A percentile compares a stretch with the other conserved stretches of the same genome.
Conservation (phyloP, 1,139 yeast genomes). For the Pneumocystis carinii region DNA sequence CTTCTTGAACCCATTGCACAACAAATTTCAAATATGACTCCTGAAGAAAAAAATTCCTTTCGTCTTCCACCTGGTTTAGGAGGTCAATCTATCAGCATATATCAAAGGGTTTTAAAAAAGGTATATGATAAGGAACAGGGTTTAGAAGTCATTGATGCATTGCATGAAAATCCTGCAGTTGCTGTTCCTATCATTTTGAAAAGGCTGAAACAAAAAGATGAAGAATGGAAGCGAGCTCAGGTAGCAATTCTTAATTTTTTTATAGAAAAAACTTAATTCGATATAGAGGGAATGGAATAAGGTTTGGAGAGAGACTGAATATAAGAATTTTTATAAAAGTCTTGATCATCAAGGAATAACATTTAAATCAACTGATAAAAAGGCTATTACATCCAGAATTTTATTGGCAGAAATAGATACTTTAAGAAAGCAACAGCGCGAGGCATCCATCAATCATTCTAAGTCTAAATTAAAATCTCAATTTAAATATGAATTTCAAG, state of each 20-base stretch:
- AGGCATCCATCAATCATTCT: slow-evolving; percentile 67
- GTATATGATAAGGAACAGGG: slow-evolving; percentile 91
- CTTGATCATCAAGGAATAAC: slow-evolving; percentile 90
- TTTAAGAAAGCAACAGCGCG: slow-evolving; percentile 74
- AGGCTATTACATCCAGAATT: slow-evolving; percentile 75
- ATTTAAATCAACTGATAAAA: slow-evolving; percentile 91
- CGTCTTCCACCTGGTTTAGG: slow-evolving; percentile 88
- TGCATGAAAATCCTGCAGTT: slow-evolving; percentile 86
- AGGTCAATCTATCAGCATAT: slow-evolving; percentile 76
- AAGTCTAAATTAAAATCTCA: slow-evolving; percentile 72
- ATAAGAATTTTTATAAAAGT: slow-evolving; percentile 82
- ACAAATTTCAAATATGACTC: slow-evolving; percentile 81
- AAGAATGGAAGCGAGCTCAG: slow-evolving; percentile 96
- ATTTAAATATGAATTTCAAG: slow-evolving; percentile 50
- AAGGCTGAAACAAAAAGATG: slow-evolving; percentile 91
- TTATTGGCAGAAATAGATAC: slow-evolving; percentile 83
- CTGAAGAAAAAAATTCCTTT: slow-evolving; percentile 73
- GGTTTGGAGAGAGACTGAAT: slow-evolving; percentile 97
- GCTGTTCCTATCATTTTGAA: slow-evolving; percentile 88
- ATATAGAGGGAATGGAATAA: slow-evolving; percentile 81
- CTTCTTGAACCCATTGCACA: slow-evolving; percentile 90
- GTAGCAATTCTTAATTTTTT: neutral
- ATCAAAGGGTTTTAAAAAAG: slow-evolving; percentile 82
- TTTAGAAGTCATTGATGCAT: slow-evolving; percentile 85
- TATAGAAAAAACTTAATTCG: neutral